Base-by-base conservation (phyloP, 2,329 filamentous ascomycete genomes). In the Neofusicoccum kwambonambiense region DNA sequence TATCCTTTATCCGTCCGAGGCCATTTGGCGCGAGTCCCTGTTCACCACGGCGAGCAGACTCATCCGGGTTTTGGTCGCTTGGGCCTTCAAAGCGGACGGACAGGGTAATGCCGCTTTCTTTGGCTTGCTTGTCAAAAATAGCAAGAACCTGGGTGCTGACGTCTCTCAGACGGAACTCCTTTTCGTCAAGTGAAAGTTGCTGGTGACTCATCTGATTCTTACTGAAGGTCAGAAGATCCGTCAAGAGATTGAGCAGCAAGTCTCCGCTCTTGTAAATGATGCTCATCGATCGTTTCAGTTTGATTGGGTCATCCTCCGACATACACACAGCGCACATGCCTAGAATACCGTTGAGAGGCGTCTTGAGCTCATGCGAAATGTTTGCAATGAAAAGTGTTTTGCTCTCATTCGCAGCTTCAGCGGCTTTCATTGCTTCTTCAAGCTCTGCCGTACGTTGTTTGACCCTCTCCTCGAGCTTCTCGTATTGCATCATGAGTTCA, bases 381-480 rank as follows among this genome's bases (percentile, higher is more conserved):
- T 98, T 98, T 17, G 95, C 95, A 68, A 99, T 96, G 79, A 98
- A 98, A 8, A 98, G 83, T 0, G 95, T 98, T 80, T 99, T 99
- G 82, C 92, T 96, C 78, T 97, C 91, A 71, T 97, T 97, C 3
- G 93, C 93, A n/a, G 91, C 90, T 76, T 97, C 93, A 1, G 93
- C 93, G 1, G 92, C 92, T 78, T 92, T 92, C 76, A 97, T 97
- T 80, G 90, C 96, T 67, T 92, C 87, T 73, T 96, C 92, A 0
- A 97, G 82, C 76, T 97, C 91, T 41, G 86, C 86, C 0, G 93
- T 97, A 64, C 93, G 85, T 74, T 93, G 88, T 6, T 87, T 87
- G 0, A 97, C 93, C 70, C 94, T 89, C 64, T 94, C 89, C 75
- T 97, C 93, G 0, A 97, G 81, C 11, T 87, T 88, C 35, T 89